Evolutionary conservation across 164 flowering plant genomes (phyloP).

Genomic region (Magnolia sinica): DNA sequence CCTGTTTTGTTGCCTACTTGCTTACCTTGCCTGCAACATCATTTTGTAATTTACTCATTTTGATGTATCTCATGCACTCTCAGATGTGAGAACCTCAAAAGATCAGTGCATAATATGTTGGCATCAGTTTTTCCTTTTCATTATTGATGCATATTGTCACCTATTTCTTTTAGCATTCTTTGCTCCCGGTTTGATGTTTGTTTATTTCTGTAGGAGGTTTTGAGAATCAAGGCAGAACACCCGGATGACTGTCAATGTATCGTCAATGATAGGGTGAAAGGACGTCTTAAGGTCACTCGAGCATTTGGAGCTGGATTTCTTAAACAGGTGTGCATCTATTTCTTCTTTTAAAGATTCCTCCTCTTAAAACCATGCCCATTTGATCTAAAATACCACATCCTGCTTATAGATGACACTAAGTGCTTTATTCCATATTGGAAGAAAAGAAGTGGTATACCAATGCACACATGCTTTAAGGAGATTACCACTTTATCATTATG

Average conservation of each 20-base stretch:
- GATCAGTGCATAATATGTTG: neutral
- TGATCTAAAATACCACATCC: too few relatives aligned
- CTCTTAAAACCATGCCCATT: too few relatives aligned
- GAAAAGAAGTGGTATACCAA: neutral
- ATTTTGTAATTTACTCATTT: neutral
- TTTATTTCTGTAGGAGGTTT: slow-evolving; percentile 62
- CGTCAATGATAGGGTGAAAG: slow-evolving; percentile 95
- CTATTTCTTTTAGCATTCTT: neutral
- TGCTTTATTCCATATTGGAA: too few relatives aligned
- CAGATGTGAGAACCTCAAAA: neutral
- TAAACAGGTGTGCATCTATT: slow-evolving; percentile 57
- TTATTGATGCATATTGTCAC: slow-evolving; percentile 1
- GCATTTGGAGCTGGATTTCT: slow-evolving; percentile 99
- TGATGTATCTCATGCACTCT: neutral
- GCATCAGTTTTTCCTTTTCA: neutral
- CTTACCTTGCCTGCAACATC: neutral
- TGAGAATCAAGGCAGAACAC: slow-evolving; percentile 91
- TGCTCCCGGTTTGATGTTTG: neutral
- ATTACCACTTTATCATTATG: neutral
- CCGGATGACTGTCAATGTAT: slow-evolving; percentile 94
- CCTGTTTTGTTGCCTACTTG: too few relatives aligned
- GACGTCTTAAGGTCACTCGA: slow-evolving; percentile 94
- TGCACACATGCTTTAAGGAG: neutral
- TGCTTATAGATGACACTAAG: too few relatives aligned
- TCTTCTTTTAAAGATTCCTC: neutral